Evolutionary conservation across 2,329 filamentous ascomycete genomes (phyloP).

Genomic region (Colletotrichum costaricense): DNA sequence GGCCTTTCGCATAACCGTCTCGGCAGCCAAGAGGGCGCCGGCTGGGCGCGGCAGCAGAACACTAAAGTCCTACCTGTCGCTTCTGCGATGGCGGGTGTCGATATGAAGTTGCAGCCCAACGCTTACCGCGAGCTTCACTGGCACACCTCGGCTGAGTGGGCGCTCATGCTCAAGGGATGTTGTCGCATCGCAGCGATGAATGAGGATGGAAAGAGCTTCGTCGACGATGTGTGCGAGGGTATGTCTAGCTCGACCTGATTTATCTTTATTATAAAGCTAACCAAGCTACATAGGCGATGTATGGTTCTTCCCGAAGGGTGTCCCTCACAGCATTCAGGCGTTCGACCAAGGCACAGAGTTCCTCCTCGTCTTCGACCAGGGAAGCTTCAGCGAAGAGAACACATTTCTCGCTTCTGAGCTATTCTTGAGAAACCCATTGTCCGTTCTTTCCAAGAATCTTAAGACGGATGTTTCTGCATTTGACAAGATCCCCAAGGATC

Average conservation of each 20-base stretch:
- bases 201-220: conserved; percentile 59
- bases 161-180: conserved; percentile 63
- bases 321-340: conserved; percentile 65
- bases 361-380: conserved; percentile 70
- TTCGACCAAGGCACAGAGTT: conserved; percentile 68
- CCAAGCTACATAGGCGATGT: conserved; percentile 54
- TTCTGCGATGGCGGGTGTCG: conserved; percentile 66
- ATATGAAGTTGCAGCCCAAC: conserved; percentile 67
- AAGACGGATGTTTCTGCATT: conserved; percentile 59
- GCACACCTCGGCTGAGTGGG: conserved; percentile 66
- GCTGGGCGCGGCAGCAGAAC: conserved; percentile 68
- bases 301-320: conserved; percentile 64
- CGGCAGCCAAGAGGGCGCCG: conserved; percentile 55
- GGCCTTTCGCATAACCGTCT: conserved; percentile 61
- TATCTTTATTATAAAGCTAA: neutral
- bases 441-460: conserved; percentile 67
- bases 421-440: conserved; percentile 60
- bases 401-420: conserved; percentile 69
- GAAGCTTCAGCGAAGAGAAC: conserved; percentile 67
- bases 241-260: no score
- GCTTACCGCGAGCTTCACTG: conserved; percentile 74
- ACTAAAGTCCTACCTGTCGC: conserved; percentile 59
- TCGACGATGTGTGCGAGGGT: conserved; percentile 54
- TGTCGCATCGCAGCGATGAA: conserved; percentile 64
- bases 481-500: conserved; percentile 56